Base-by-base conservation (phyloP, 2,329 filamentous ascomycete genomes). In the Metarhizium brunneum region DNA sequence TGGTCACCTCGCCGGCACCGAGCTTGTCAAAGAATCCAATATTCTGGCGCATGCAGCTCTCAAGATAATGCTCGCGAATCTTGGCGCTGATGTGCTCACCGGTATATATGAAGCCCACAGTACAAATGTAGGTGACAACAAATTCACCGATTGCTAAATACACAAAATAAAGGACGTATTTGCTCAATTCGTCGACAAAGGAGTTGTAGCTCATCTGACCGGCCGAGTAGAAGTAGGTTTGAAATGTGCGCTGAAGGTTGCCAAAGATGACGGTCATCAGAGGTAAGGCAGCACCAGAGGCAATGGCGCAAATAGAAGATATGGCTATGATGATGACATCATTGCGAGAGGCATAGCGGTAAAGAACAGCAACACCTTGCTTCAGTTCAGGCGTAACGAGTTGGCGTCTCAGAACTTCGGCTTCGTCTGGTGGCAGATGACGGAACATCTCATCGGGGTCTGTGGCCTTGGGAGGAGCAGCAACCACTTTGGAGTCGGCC, bases 11-110 rank as follows among this genome's bases (percentile, higher is more conserved):
- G 57, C 92, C 92, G 38, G 91, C 88, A 53, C 92, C 92, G 14
- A 96, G 80, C 65, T 94, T 94, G 70, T 97, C 94, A 71, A 95
- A 95, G 70, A 90, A 95, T 49, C 84, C 91, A 68, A 95, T 92
- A 68, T 96, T 95, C 68, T 95, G 91, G 58, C 84, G 83, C 75
- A 95, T 76, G 66, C 91, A 92, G 59, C 88, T 90, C 63, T 85
- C 81, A 6, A 99, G 81, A 64, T 97, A 97, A 62, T 89, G 81
- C 66, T 89, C 83, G 57, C 92, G 84, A 63, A 92, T 88, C 73
- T 90, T 89, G 59, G 83, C 82, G 56, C 85, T 85, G 66, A 92
- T 84, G 65, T 90, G 86, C 69, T 92, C 88, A 56, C 88, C 89
- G 0, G 84, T 86, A 65, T 90, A 96, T 63, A 96, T 95, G 73